Conservation (phyloP, 2,329 filamentous ascomycete genomes). For the Didymella pomorum region DNA sequence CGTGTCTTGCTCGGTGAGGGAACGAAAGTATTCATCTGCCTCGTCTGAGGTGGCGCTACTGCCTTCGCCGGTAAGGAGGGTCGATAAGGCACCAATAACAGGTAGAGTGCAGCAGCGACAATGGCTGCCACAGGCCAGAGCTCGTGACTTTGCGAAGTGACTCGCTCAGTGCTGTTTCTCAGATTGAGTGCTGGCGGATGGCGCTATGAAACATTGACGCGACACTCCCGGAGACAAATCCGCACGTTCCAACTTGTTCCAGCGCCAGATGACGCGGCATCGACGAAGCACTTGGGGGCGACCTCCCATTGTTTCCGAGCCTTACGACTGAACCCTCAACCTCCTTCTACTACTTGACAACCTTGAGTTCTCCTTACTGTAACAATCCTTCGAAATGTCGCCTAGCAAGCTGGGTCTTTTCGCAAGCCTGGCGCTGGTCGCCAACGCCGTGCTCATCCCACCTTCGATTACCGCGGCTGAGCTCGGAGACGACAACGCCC, state of each 20-base stretch:
- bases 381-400: conserved; percentile 37
- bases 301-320: conserved; percentile 22
- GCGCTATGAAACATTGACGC: conserved; percentile 20
- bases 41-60: neutral
- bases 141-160: conserved; percentile 1
- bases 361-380: conserved; percentile 23
- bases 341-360: conserved; percentile 23
- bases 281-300: conserved; percentile 21
- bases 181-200: conserved; percentile 7
- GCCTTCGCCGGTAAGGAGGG: neutral
- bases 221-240: conserved; percentile 14
- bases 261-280: conserved; percentile 27
- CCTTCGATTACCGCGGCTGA: conserved; percentile 40
- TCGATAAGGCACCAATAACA: neutral
- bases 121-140: neutral
- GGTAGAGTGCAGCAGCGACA: neutral
- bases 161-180: conserved; percentile 7
- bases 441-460: conserved; percentile 48
- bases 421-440: conserved; percentile 48
- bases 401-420: conserved; percentile 43
- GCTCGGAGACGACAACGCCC: conserved; percentile 41
- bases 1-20: no score
- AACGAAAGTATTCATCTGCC: neutral
- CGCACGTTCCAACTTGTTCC: conserved; percentile 9
- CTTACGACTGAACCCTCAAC: conserved; percentile 19